These are phyloP conservation scores for Poa annua DNA, from an alignment of 176 grass and related monocot genomes.

Conservation along the genomic window DNA sequence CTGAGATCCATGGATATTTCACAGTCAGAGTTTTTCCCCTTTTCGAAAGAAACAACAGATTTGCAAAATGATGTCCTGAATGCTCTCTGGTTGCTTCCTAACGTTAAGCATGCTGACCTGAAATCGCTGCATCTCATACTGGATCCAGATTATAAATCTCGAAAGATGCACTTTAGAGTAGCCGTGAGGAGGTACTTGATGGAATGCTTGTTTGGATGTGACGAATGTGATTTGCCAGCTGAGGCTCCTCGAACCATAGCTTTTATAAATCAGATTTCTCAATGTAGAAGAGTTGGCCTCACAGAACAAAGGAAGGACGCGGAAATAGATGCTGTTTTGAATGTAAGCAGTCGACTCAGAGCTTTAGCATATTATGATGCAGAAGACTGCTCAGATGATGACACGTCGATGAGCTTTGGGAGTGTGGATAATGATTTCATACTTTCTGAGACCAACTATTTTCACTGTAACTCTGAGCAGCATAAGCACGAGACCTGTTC, in stretches of 20 bases:
- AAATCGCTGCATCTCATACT: constrained; percentile 34
- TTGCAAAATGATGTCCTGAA: constrained; percentile 48
- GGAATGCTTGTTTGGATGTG: constrained; percentile 47
- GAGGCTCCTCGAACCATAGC: constrained; percentile 19
- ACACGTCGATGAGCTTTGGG: not conserved
- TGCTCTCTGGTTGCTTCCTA: constrained; percentile 49
- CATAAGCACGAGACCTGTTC: constrained; percentile 19
- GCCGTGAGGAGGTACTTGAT: constrained; percentile 30
- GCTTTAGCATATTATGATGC: constrained; percentile 18
- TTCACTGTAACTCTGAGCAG: not conserved
- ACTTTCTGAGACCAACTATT: constrained; percentile 25
- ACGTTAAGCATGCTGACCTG: constrained; percentile 13
- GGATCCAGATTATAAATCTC: constrained; percentile 27
- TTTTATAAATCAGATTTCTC: constrained; percentile 21
- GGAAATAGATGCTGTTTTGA: constrained; percentile 37
- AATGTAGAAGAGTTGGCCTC: not conserved
- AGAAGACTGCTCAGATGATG: constrained; percentile 12
- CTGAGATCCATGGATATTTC: constrained; percentile 35
- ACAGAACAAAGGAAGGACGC: constrained; percentile 3
- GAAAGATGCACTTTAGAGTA: constrained; percentile 6
- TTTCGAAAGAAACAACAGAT: constrained; percentile 17
- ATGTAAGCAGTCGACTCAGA: constrained; percentile 39
- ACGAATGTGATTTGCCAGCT: constrained; percentile 38
- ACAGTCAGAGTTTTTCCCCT: constrained; percentile 44
- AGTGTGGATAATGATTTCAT: constrained; percentile 40